These are phyloP conservation scores for Exserohilum turcica DNA, from an alignment of 2,329 filamentous ascomycete genomes.

Conservation along the genomic window DNA sequence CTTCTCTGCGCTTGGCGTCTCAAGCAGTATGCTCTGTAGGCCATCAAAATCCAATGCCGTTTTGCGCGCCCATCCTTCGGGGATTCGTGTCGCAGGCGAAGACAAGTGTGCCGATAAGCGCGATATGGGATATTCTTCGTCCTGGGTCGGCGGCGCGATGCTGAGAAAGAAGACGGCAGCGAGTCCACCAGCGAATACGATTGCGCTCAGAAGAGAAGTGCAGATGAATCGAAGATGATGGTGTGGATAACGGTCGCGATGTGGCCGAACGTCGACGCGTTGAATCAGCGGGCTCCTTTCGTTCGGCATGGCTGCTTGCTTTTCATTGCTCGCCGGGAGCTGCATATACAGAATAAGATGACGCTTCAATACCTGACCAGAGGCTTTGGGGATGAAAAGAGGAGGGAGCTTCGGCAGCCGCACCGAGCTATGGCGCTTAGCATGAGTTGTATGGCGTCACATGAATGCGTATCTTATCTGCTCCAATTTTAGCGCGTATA, in stretches of 20 bases:
- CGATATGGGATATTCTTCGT: conserved; percentile 22
- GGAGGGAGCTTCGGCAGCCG: neutral
- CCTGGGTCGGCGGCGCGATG: conserved; percentile 43
- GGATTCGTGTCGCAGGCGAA: conserved; percentile 30
- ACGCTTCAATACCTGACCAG: conserved; percentile 2
- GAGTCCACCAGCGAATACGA: conserved; percentile 47
- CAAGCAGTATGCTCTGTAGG: conserved; percentile 59
- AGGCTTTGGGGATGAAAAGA: conserved; percentile 3
- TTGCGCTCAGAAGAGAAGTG: conserved; percentile 58
- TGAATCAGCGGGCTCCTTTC: conserved; percentile 72
- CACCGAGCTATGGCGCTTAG: conserved; percentile 8
- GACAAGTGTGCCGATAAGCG: conserved; percentile 17
- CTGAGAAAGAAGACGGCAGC: conserved; percentile 48
- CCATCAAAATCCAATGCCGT: conserved; percentile 59
- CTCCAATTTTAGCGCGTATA: conserved; percentile 14
- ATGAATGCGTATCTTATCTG: conserved; percentile 13
- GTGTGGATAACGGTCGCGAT: conserved; percentile 59
- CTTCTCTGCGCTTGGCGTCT: conserved; percentile 60
- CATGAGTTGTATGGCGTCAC: conserved; percentile 19
- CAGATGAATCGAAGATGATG: conserved; percentile 68
- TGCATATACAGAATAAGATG: conserved; percentile 14
- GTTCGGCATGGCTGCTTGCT: conserved; percentile 48
- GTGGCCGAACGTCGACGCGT: conserved; percentile 61
- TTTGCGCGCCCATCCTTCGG: conserved; percentile 49
- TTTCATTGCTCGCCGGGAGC: conserved; percentile 32